Evolutionary conservation across 768 basidiomycete species (phyloP).

Genomic region (Mycena sanguinolenta): DNA sequence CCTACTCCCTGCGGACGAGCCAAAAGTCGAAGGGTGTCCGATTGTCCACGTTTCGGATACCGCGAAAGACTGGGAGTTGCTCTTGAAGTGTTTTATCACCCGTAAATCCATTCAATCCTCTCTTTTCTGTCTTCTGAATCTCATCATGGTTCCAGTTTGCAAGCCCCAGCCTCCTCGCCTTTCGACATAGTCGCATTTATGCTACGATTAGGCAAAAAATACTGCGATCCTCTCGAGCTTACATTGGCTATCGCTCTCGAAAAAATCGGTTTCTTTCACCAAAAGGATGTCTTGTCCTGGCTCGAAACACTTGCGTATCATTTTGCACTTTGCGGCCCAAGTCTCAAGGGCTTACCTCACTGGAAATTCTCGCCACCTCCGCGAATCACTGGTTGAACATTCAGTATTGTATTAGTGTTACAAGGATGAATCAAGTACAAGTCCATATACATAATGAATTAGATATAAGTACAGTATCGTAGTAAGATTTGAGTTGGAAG

Average conservation of each 20-base stretch:
- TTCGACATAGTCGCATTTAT: slow-evolving; percentile 9
- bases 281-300: not conserved
- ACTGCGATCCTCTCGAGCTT: slow-evolving; percentile 6
- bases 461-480: too few relatives aligned
- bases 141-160: slow-evolving; percentile 13
- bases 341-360: too few relatives aligned
- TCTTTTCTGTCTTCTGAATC: not conserved
- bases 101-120: slow-evolving; percentile 6
- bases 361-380: too few relatives aligned
- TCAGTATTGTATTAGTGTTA: too few relatives aligned
- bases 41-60: slow-evolving; percentile 17
- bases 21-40: slow-evolving; percentile 18
- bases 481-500: too few relatives aligned
- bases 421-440: too few relatives aligned
- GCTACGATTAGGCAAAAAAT: slow-evolving; percentile 28
- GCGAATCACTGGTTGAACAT: too few relatives aligned
- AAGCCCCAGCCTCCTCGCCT: not conserved
- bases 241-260: slow-evolving; percentile 6
- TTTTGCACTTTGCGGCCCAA: too few relatives aligned
- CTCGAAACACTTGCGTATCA: not conserved
- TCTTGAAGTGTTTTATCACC: slow-evolving; percentile 20
- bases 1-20: slow-evolving; percentile 49
- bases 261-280: not conserved
- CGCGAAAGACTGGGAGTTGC: slow-evolving; percentile 27
- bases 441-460: too few relatives aligned